Conservation (phyloP, 2,329 filamentous ascomycete genomes). For the Cladophialophora exuberans region DNA sequence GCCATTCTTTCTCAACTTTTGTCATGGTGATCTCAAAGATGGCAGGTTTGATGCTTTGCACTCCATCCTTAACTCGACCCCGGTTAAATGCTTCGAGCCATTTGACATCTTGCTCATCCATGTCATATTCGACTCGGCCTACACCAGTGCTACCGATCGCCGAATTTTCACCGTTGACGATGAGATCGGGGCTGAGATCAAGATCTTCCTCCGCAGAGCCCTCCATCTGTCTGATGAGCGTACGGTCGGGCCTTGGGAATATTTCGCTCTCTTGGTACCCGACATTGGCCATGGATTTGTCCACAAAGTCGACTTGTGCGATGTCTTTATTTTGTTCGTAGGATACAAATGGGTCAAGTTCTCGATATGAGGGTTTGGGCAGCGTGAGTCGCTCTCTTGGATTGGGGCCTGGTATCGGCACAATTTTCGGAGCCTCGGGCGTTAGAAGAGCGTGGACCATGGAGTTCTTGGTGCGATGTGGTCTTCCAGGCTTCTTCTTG, state of each 20-base stretch:
- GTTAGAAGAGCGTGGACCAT: conserved; percentile 64
- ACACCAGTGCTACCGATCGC: conserved; percentile 58
- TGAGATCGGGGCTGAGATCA: conserved; percentile 57
- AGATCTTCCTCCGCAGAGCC: conserved; percentile 67
- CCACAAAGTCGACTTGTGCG: conserved; percentile 87
- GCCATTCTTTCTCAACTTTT: conserved; percentile 99
- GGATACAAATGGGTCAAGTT: conserved; percentile 51
- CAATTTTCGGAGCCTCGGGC: conserved; percentile 57
- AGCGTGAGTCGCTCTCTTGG: conserved; percentile 53
- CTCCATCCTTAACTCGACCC: conserved; percentile 71
- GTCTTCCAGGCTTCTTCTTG: conserved; percentile 66
- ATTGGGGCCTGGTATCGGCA: conserved; percentile 54
- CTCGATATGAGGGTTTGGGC: conserved; percentile 52
- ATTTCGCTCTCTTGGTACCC: conserved; percentile 95
- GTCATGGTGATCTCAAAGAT: conserved; percentile 98
- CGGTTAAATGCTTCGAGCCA: conserved; percentile 87
- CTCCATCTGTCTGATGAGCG: conserved; percentile 66
- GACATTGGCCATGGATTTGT: conserved; percentile 93
- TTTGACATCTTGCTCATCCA: conserved; percentile 98
- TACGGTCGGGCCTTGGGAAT: conserved; percentile 76
- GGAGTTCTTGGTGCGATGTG: conserved; percentile 64
- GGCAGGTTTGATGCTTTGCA: conserved; percentile 85
- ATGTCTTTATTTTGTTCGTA: conserved; percentile 75
- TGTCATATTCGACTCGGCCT: conserved; percentile 94
- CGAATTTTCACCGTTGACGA: conserved; percentile 63